phyloP scores from a whole-genome alignment of 2,329 filamentous ascomycete genomes.

The Trichothecium roseum region DNA sequence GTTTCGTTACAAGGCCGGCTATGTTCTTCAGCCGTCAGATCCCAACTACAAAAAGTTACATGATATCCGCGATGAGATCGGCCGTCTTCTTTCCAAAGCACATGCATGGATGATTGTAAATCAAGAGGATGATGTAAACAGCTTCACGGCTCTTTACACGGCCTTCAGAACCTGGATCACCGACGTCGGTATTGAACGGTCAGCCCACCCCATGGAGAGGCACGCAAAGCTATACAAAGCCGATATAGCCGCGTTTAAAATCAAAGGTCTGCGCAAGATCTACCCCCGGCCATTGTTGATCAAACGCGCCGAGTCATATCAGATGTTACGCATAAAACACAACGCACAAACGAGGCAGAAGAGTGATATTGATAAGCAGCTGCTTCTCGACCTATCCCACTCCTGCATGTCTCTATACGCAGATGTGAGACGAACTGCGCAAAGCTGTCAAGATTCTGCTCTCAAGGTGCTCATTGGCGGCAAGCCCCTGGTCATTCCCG shows the following conservation, averaged over 20 bases:
- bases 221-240: conserved; percentile 75
- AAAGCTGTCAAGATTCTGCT: conserved; percentile 85
- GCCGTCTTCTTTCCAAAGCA: conserved; percentile 69
- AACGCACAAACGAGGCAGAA: conserved; percentile 82
- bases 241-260: conserved; percentile 87
- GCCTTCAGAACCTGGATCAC: conserved; percentile 96
- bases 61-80: conserved; percentile 67
- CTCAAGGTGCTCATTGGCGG: conserved; percentile 85
- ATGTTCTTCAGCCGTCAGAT: conserved; percentile 49
- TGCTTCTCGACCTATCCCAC: conserved; percentile 79
- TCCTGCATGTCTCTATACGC: conserved; percentile 89
- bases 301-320: conserved; percentile 87
- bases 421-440: conserved; percentile 88
- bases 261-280: conserved; percentile 81
- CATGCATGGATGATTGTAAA: conserved; percentile 74
- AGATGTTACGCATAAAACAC: conserved; percentile 85
- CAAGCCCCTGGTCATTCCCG: conserved; percentile 78
- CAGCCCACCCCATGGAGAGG: conserved; percentile 84
- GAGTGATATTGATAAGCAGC: conserved; percentile 76
- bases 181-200: conserved; percentile 91
- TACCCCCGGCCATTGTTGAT: conserved; percentile 91
- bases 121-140: conserved; percentile 91
- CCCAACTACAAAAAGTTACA: conserved; percentile 68
- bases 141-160: conserved; percentile 86
- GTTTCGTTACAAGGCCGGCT: conserved; percentile 83